Evolutionary conservation across 352 stramenopile species (phyloP).

Genomic region (Elongisporangium undulatum): DNA sequence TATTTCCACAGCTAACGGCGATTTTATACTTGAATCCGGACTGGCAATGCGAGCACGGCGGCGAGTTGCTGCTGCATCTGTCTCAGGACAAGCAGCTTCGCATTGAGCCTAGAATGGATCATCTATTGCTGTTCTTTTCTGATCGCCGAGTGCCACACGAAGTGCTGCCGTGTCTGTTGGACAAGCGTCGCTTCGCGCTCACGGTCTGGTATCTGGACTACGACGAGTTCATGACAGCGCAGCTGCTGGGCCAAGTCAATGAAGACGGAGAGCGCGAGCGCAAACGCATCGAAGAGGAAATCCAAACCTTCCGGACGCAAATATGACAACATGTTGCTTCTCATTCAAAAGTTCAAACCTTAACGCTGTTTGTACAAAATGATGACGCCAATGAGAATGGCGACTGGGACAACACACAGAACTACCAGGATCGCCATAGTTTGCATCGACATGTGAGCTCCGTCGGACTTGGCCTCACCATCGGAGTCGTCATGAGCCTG

Average conservation of each 20-base stretch:
- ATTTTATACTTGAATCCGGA: constrained; percentile 48
- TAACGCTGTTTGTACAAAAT: neutral
- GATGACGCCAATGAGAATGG: neutral
- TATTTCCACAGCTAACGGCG: constrained; percentile 22
- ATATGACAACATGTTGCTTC: neutral
- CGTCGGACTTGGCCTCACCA: neutral
- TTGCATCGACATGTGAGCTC: neutral
- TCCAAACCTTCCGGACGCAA: constrained; percentile 2
- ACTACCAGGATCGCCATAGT: neutral
- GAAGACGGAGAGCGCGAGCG: constrained; percentile 7
- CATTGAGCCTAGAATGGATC: neutral
- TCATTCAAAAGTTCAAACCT: neutral
- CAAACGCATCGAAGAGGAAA: constrained; percentile 20
- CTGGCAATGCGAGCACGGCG: constrained; percentile 24
- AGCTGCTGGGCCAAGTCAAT: constrained; percentile 20
- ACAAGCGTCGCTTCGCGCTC: constrained; percentile 32
- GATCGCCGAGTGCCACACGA: constrained; percentile 41
- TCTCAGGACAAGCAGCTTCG: neutral
- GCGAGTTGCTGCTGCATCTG: constrained; percentile 25
- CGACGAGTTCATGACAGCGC: constrained; percentile 43
- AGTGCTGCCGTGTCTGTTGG: constrained; percentile 16
- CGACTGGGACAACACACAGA: neutral
- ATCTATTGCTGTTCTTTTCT: constrained; percentile 44
- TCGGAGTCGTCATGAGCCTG: neutral
- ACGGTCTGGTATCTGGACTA: constrained; percentile 63